Conservation (phyloP, 306 rosid species). For the Parietaria judaica region DNA sequence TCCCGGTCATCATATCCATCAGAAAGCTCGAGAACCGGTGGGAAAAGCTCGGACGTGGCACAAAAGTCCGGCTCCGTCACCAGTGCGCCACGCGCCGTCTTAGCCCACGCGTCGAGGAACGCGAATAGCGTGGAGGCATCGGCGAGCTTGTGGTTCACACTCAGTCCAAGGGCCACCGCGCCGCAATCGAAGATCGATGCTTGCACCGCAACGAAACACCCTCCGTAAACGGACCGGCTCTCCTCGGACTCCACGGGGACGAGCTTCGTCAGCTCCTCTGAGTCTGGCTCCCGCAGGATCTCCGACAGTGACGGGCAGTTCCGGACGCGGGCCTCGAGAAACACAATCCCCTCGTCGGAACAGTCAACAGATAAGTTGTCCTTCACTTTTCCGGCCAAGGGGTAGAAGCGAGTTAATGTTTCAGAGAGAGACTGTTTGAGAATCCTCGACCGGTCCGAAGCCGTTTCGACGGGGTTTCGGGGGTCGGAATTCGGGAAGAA, state of each 20-base stretch:
- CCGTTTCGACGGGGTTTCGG: neutral
- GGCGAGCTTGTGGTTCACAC: conserved; percentile 11
- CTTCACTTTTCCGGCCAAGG: conserved; percentile 9
- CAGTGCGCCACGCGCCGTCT: neutral
- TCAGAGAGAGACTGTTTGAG: conserved; percentile 8
- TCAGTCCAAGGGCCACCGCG: conserved; percentile 12
- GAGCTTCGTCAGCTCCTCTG: conserved; percentile 6
- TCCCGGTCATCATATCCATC: too few relatives aligned
- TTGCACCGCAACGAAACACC: conserved; percentile 2
- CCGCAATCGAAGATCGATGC: conserved; percentile 16
- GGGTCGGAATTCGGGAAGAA: neutral
- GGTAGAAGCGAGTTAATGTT: conserved; percentile 14
- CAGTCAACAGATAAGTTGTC: conserved; percentile 4
- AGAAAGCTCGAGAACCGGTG: conserved; percentile 7
- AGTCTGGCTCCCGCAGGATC: conserved; percentile 3
- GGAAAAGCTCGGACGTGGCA: conserved; percentile 19
- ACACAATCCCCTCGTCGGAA: conserved; percentile 15
- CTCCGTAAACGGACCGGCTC: neutral
- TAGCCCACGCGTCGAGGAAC: conserved; percentile 14
- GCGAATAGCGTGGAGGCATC: conserved; percentile 3
- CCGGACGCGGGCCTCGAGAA: conserved; percentile 10
- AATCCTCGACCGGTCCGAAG: neutral
- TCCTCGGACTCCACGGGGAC: conserved; percentile 5
- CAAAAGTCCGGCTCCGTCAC: conserved; percentile 3
- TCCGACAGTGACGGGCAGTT: neutral